phyloP scores from a whole-genome alignment of 257 asterid species.

The Nicotiana obtusifolia region DNA sequence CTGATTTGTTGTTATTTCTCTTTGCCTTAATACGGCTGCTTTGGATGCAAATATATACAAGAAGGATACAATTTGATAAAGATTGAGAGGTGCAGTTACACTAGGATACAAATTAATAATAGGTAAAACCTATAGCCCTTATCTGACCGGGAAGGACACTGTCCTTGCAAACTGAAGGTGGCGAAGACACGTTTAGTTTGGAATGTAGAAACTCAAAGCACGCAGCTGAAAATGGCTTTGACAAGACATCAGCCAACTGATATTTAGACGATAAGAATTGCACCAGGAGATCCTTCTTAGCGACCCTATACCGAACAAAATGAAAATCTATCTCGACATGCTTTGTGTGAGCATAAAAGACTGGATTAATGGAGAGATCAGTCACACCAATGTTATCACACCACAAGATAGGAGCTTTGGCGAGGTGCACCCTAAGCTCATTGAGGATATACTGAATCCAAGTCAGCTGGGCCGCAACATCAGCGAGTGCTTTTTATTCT shows the following conservation, averaged over 20 bases:
- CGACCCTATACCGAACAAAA: neutral
- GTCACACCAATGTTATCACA: neutral
- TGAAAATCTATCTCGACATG: neutral
- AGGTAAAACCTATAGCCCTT: no score
- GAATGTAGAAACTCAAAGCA: neutral
- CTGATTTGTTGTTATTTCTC: no score
- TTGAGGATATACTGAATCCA: no score
- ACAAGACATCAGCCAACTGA: neutral
- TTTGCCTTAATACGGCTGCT: no score
- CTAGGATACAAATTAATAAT: no score
- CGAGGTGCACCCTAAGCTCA: neutral
- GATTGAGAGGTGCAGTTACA: no score
- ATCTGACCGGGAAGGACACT: no score
- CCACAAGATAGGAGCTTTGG: neutral
- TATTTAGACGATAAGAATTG: neutral
- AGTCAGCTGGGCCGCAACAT: neutral
- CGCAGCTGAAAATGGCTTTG: neutral
- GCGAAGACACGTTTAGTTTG: neutral
- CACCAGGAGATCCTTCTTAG: no score
- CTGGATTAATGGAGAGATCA: neutral
- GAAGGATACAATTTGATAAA: no score
- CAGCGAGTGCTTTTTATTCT: neutral
- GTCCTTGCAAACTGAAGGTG: neutral
- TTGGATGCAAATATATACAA: no score
- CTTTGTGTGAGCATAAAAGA: neutral